phyloP scores from a whole-genome alignment of 306 rosid genomes.

The Cicer pinnatifidum region DNA sequence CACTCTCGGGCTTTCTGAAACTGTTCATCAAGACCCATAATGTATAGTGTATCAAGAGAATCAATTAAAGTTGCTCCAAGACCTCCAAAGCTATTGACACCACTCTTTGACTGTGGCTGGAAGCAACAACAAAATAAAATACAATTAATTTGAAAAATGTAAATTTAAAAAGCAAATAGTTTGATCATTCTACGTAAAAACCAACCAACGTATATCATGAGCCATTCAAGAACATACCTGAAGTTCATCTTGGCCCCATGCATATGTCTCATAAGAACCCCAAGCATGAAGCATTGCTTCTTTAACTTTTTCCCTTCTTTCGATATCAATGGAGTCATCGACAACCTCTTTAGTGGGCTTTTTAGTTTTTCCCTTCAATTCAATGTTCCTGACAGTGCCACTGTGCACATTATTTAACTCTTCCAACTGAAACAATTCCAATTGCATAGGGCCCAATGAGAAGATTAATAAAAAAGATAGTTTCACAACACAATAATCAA shows the following conservation, averaged over 20 bases:
- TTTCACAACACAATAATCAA: neutral
- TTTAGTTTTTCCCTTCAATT: conserved; percentile 18
- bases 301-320: conserved; percentile 86
- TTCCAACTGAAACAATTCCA: conserved; percentile 64
- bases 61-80: conserved; percentile 98
- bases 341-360: conserved; percentile 48
- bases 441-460: conserved; percentile 35
- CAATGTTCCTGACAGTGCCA: conserved; percentile 35
- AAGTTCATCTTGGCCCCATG: conserved; percentile 99
- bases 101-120: conserved; percentile 94
- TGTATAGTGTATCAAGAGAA: conserved; percentile 90
- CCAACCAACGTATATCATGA: neutral
- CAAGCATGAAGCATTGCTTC: conserved; percentile 98
- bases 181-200: conserved; percentile 8
- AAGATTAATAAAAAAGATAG: conserved; percentile 8
- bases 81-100: conserved; percentile 97
- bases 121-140: conserved; percentile 42
- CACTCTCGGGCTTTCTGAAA: conserved; percentile 92
- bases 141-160: conserved; percentile 42
- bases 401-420: conserved; percentile 52
- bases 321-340: conserved; percentile 70
- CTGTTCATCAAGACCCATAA: conserved; percentile 93
- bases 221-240: conserved; percentile 60
- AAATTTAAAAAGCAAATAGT: neutral
- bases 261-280: conserved; percentile 91